Conservation (phyloP, 75 land plant species). For the Selaginella moellendorffii region DNA sequence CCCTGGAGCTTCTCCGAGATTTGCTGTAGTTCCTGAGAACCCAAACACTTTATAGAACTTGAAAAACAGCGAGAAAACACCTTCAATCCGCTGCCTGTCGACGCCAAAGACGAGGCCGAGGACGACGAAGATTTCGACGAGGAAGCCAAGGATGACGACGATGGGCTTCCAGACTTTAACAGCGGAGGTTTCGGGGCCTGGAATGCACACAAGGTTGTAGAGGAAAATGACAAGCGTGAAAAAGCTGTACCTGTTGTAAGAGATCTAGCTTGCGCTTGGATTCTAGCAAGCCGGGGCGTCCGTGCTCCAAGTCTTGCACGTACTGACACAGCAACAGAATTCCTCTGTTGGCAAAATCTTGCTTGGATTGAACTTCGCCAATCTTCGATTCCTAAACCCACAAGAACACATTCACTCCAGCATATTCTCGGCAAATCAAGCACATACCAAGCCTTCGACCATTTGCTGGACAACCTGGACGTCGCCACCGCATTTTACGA, state of each 20-base stretch:
- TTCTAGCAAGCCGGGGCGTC: too few relatives aligned
- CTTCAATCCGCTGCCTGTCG: neutral
- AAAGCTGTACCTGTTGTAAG: neutral
- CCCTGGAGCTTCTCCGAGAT: neutral
- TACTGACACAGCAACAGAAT: neutral
- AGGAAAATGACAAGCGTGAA: neutral
- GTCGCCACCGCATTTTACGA: neutral
- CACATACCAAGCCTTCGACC: neutral
- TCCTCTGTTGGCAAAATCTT: neutral
- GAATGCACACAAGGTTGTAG: neutral
- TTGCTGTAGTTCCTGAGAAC: neutral
- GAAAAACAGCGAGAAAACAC: neutral
- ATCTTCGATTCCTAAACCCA: neutral
- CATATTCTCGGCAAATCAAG: neutral
- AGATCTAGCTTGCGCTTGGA: too few relatives aligned
- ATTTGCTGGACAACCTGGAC: neutral
- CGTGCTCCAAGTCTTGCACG: neutral
- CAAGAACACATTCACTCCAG: neutral
- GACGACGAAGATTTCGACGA: too few relatives aligned
- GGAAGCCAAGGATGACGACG: too few relatives aligned
- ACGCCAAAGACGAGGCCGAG: neutral
- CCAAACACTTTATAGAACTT: neutral
- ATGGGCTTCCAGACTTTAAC: too few relatives aligned
- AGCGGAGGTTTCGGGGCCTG: neutral
- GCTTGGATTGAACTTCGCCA: neutral